Evolutionary conservation across 441 rosid genomes (phyloP).

Genomic region (Erodium moschatum): DNA sequence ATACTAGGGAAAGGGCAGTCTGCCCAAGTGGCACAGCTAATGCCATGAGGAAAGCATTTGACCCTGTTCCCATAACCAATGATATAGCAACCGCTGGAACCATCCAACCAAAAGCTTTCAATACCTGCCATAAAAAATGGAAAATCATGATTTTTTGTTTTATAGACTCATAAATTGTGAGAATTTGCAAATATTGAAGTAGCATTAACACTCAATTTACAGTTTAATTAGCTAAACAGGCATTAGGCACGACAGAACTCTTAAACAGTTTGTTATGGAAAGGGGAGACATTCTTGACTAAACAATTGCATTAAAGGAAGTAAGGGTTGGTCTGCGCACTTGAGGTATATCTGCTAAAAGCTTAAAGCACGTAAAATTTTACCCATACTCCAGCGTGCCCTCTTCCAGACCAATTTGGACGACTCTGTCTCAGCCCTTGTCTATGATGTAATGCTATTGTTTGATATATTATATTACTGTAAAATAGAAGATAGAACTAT

Average conservation of each 20-base stretch:
- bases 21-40: conserved; percentile 76
- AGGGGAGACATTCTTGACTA: neutral
- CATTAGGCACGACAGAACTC: neutral
- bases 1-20: conserved; percentile 45
- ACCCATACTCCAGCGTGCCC: neutral
- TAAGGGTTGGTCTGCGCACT: neutral
- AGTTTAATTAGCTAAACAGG: neutral
- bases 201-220: neutral
- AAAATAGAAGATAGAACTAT: neutral
- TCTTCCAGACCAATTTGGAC: neutral
- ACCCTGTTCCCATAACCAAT: conserved; percentile 56
- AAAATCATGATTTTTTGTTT: neutral
- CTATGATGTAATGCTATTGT: neutral
- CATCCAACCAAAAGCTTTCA: conserved; percentile 71
- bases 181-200: neutral
- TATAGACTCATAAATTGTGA: neutral
- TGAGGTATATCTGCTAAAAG: neutral
- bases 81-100: conserved; percentile 65
- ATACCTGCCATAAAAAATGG: conserved; percentile 30
- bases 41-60: conserved; percentile 76
- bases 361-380: neutral
- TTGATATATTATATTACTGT: neutral
- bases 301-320: neutral
- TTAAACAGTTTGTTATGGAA: neutral
- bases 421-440: neutral